Percentiles rank a stretch among this genome's conserved stretches.
Evolutionary conservation across 169 alveolate genomes (phyloP).

Genomic region (Pseudocohnilembus persalinus): DNA sequence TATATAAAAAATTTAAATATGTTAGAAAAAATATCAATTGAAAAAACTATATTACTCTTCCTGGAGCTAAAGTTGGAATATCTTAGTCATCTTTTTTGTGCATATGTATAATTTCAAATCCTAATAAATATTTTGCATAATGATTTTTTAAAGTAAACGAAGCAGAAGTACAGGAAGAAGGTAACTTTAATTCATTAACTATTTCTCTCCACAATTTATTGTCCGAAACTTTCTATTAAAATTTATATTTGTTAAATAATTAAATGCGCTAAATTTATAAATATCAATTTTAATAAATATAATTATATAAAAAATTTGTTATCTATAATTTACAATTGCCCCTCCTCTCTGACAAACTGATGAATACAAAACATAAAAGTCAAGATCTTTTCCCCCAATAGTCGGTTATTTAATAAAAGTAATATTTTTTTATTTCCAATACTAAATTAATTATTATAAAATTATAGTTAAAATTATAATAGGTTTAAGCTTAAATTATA

Average conservation of each 20-base stretch:
- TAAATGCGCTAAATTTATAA: no score
- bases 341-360: not conserved
- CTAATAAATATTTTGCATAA: constrained; percentile 67
- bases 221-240: constrained; percentile 57
- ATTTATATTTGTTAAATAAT: no score
- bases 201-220: constrained; percentile 86
- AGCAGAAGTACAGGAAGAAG: constrained; percentile 83
- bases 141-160: constrained; percentile 80
- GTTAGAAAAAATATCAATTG: no score
- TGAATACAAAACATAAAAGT: no score
- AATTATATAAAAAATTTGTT: no score
- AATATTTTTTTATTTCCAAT: not conserved
- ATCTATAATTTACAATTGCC: not conserved
- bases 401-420: not conserved
- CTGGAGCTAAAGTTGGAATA: not conserved
- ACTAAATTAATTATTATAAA: not conserved
- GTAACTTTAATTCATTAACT: constrained; percentile 78
- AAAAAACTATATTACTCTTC: not conserved
- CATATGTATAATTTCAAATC: constrained; percentile 49
- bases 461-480: no score
- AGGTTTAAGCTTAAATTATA: no score
- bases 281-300: no score
- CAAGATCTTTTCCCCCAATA: not conserved
- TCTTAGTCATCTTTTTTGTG: not conserved
- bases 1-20: no score